Percentiles rank a stretch among this genome's conserved stretches.
Conservation (phyloP, 139 green algal genomes). For the Chlamydomonas schloesseri region DNA sequence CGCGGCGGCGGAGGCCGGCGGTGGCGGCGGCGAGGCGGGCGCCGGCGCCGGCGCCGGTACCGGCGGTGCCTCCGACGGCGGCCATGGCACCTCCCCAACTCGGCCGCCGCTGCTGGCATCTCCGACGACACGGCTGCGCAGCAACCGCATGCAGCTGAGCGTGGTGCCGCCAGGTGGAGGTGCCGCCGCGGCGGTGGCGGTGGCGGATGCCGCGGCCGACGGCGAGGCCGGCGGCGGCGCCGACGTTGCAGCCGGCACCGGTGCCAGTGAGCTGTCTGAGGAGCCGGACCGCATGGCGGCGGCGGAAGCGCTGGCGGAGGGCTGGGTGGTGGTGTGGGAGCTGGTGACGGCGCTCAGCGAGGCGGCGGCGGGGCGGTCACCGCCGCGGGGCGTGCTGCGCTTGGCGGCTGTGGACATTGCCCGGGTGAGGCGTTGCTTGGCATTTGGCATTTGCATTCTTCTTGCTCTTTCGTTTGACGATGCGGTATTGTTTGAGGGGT, state of each 20-base stretch:
- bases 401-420: conserved; percentile 49
- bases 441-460: not conserved
- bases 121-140: no score
- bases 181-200: not conserved
- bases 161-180: not conserved
- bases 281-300: conserved; percentile 48
- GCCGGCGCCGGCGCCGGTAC: not conserved
- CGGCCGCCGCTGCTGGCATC: no score
- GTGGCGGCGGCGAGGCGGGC: not conserved
- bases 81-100: not conserved
- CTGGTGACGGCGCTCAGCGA: conserved; percentile 33
- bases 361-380: not conserved
- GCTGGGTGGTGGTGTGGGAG: conserved; percentile 46
- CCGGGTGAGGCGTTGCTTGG: conserved; percentile 18
- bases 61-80: not conserved
- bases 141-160: not conserved
- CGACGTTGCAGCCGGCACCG: not conserved
- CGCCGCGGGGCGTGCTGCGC: conserved; percentile 42
- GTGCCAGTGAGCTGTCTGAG: conserved; percentile 17
- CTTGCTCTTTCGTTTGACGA: no score
- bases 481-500: no score
- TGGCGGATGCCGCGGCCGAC: not conserved
- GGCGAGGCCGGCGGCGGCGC: not conserved
- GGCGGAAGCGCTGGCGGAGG: conserved; percentile 38
- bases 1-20: not conserved